These are phyloP conservation scores for Chalciporus pseudorubinellus DNA, from an alignment of 768 basidiomycete species.

Conservation along the genomic window DNA sequence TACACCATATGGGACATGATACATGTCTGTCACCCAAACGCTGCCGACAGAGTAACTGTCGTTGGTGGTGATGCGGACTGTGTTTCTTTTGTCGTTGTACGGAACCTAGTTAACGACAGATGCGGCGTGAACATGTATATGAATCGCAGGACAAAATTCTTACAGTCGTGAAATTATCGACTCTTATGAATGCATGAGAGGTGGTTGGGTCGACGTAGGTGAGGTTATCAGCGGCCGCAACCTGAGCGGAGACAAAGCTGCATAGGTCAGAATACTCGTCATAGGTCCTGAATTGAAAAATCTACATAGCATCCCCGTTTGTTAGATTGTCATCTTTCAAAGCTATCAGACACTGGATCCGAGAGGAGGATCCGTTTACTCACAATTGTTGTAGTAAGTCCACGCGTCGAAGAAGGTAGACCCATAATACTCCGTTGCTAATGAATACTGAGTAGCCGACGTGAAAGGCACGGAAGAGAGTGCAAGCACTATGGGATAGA, in stretches of 20 bases:
- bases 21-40: conserved; percentile 62
- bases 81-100: conserved; percentile 59
- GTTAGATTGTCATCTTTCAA: conserved; percentile 64
- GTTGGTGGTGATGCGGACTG: conserved; percentile 59
- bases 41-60: conserved; percentile 58
- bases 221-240: conserved; percentile 48
- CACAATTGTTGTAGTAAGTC: conserved; percentile 61
- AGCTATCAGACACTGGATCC: background rate
- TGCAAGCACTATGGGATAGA: conserved; percentile 6
- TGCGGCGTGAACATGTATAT: background rate
- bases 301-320: conserved; percentile 58
- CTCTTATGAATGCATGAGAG: conserved; percentile 72
- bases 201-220: conserved; percentile 61
- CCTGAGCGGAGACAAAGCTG: conserved; percentile 47
- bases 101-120: conserved; percentile 19
- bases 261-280: conserved; percentile 3
- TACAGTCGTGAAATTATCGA: conserved; percentile 65
- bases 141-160: conserved; percentile 8
- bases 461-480: conserved; percentile 8
- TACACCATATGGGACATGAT: conserved; percentile 64
- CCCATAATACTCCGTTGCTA: conserved; percentile 58
- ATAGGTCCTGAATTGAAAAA: background rate
- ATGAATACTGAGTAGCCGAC: conserved; percentile 42
- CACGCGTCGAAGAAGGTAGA: conserved; percentile 65
- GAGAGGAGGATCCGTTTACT: conserved; percentile 16